These are phyloP conservation scores for Populus tremula DNA, from an alignment of 345 rosid species.

Conservation along the genomic window DNA sequence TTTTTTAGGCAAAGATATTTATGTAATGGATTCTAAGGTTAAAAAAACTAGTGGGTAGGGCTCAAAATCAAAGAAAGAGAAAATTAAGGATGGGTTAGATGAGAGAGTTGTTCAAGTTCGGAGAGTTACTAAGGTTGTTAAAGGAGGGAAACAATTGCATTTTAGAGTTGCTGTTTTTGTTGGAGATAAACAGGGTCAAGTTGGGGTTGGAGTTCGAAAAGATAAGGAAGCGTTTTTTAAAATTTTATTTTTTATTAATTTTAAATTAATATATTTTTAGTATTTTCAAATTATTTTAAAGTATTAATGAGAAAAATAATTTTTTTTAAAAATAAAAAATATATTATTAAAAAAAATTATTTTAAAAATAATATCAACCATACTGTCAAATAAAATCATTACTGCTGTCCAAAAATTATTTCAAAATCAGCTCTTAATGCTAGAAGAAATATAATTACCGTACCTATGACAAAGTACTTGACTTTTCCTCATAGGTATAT, in stretches of 20 bases:
- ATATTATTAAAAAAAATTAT: too few species aligned
- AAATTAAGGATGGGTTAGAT: constrained; percentile 64
- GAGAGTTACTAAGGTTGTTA: constrained; percentile 84
- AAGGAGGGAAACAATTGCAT: constrained; percentile 84
- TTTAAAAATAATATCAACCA: too few species aligned
- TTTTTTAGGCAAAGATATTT: constrained; percentile 53
- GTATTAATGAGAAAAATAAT: too few species aligned
- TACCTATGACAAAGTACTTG: constrained; percentile 81
- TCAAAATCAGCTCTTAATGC: constrained; percentile 72
- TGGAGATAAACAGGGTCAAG: constrained; percentile 76
- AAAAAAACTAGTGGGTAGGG: constrained; percentile 51
- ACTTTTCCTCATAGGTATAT: constrained; percentile 84
- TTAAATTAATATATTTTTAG: too few species aligned
- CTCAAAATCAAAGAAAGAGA: constrained; percentile 50
- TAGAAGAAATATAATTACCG: constrained; percentile 65
- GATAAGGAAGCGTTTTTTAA: constrained; percentile 90
- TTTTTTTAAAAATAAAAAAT: too few species aligned
- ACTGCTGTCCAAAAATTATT: constrained; percentile 82
- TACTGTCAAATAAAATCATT: too few species aligned
- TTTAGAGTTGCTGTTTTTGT: constrained; percentile 81
- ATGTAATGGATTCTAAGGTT: constrained; percentile 63
- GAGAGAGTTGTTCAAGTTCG: constrained; percentile 86
- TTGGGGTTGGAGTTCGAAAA: constrained; percentile 87
- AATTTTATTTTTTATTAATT: too few species aligned
- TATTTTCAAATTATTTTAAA: too few species aligned